These are phyloP conservation scores for Pyrenophora tritici-repentis DNA, from an alignment of 2,329 filamentous ascomycete species.

Conservation along the genomic window DNA sequence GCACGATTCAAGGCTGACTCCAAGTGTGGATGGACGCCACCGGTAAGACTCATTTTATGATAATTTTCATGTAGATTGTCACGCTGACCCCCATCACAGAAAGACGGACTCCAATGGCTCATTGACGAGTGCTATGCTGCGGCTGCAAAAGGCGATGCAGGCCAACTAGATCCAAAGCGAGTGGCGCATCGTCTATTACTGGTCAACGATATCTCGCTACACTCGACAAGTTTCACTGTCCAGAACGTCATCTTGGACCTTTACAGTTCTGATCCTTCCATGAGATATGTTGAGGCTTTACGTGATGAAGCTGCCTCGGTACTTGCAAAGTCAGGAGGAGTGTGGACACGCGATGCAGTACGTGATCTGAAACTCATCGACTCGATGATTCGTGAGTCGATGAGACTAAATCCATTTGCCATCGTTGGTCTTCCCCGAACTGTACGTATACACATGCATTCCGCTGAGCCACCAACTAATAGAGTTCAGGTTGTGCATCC, in stretches of 20 bases:
- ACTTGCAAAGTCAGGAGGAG: conserved; percentile 10
- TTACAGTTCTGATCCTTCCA: conserved; percentile 16
- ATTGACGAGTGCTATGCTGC: conserved; percentile 20
- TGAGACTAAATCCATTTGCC: conserved; percentile 22
- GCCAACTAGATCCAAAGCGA: conserved; percentile 18
- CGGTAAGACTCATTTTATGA: conserved; percentile 4
- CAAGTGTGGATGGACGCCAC: conserved; percentile 16
- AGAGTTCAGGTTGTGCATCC: conserved; percentile 18
- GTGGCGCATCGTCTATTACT: conserved; percentile 21
- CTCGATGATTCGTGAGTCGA: conserved; percentile 20
- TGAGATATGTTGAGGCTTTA: conserved; percentile 16
- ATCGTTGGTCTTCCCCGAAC: conserved; percentile 18
- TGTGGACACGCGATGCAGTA: conserved; percentile 21
- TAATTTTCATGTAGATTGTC: neutral
- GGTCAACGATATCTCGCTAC: conserved; percentile 22
- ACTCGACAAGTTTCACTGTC: conserved; percentile 20
- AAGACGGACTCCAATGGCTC: conserved; percentile 24
- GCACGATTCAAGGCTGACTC: conserved; percentile 16
- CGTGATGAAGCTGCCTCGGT: conserved; percentile 17
- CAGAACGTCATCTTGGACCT: conserved; percentile 23
- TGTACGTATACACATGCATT: conserved; percentile 1
- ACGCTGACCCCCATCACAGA: conserved; percentile 8
- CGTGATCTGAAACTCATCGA: conserved; percentile 18
- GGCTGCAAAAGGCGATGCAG: conserved; percentile 13
- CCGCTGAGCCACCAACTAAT: neutral